Evolutionary conservation across 129 eudicot genomes (phyloP).

Genomic region (Tagetes erecta): DNA sequence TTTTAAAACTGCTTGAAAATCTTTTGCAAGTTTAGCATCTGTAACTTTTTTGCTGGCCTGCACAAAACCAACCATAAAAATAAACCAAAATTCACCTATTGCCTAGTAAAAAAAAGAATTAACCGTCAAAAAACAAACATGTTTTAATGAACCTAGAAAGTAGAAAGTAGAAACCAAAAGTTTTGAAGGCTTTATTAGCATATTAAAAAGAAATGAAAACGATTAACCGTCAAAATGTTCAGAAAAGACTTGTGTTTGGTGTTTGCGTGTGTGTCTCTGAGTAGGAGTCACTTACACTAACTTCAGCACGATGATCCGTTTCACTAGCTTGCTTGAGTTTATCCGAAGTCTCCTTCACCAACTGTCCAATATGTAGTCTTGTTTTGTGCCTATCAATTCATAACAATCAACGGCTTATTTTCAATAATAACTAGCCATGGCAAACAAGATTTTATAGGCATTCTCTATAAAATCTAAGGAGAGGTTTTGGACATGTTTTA

Average conservation of each 20-base stretch:
- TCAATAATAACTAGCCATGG: no score
- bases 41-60: constrained; percentile 1
- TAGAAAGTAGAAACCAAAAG: background rate
- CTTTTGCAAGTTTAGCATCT: constrained; percentile 75
- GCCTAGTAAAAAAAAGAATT: background rate
- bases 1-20: constrained; percentile 27
- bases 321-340: constrained; percentile 96
- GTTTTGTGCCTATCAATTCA: constrained; percentile 12
- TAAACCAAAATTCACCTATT: background rate
- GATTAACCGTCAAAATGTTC: background rate
- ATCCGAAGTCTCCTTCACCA: constrained; percentile 55
- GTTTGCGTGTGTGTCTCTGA: background rate
- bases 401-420: background rate
- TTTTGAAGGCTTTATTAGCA: background rate
- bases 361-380: constrained; percentile 14
- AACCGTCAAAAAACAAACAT: no score
- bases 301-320: constrained; percentile 15
- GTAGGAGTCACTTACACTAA: constrained; percentile 13
- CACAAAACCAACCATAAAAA: background rate
- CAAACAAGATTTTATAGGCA: no score
- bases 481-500: no score
- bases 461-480: no score
- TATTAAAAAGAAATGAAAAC: background rate
- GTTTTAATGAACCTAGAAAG: no score
- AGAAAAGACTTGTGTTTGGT: background rate